Evolutionary conservation across 1,139 yeast genomes (phyloP).

Genomic region (Debaryomyces coudertii): DNA sequence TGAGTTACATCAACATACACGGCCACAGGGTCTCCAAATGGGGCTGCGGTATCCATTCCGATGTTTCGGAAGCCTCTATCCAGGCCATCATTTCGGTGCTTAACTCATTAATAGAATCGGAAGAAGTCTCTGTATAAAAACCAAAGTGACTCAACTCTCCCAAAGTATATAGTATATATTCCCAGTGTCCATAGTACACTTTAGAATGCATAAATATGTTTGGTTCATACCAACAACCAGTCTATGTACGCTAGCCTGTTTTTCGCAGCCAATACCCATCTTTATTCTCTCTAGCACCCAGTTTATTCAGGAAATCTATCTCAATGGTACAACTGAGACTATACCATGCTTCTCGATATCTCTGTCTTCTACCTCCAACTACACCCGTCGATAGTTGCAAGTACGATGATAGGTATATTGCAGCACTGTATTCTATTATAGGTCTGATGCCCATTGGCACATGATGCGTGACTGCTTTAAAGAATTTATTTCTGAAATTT

Average conservation of each 20-base stretch:
- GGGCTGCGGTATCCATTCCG: conserved; percentile 53
- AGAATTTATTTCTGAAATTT: not conserved
- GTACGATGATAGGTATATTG: not conserved
- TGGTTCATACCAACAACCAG: too few species aligned
- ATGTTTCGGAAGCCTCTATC: conserved; percentile 51
- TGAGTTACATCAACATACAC: conserved; percentile 31
- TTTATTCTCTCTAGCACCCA: too few species aligned
- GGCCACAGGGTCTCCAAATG: conserved; percentile 36
- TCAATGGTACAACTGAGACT: too few species aligned
- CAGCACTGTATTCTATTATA: not conserved
- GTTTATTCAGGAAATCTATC: too few species aligned
- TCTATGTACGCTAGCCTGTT: too few species aligned
- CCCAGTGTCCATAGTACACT: too few species aligned
- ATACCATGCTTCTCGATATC: too few species aligned
- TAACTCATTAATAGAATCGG: conserved; percentile 34
- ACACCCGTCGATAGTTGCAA: not conserved
- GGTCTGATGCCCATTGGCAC: not conserved
- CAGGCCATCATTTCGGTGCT: conserved; percentile 49
- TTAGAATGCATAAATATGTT: too few species aligned
- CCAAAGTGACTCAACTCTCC: not conserved
- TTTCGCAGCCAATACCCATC: too few species aligned
- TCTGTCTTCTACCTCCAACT: not conserved
- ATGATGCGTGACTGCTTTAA: not conserved
- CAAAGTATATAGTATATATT: too few species aligned
- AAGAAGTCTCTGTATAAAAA: conserved; percentile 25